These are phyloP conservation scores for Stagonosporopsis rhizophila DNA, from an alignment of 2,329 filamentous ascomycete species.

Conservation along the genomic window DNA sequence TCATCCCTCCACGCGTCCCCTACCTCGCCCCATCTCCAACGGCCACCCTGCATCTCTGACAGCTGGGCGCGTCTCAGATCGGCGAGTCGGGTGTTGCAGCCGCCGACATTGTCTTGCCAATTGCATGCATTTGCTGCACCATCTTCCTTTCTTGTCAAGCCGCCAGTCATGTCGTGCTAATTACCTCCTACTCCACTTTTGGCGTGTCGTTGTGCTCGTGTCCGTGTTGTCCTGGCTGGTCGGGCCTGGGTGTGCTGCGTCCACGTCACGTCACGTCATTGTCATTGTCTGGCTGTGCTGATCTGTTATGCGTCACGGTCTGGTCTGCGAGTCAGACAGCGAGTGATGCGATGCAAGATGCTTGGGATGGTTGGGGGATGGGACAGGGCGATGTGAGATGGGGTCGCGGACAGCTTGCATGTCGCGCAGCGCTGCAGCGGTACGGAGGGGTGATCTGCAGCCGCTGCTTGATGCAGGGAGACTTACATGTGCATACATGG, in stretches of 20 bases:
- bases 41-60: not conserved
- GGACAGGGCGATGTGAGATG: not conserved
- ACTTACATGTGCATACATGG: not conserved
- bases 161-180: too few relatives aligned
- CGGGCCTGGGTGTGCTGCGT: not conserved
- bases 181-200: not conserved
- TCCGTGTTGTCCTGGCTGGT: too few relatives aligned
- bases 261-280: not conserved
- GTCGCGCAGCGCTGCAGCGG: too few relatives aligned
- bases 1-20: not conserved
- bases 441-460: not conserved
- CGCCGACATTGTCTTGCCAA: not conserved
- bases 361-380: too few relatives aligned
- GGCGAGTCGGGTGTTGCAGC: not conserved
- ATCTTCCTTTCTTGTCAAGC: not conserved
- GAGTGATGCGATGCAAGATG: not conserved
- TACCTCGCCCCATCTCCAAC: not conserved
- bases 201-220: too few relatives aligned
- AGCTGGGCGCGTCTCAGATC: not conserved
- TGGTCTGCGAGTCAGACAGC: not conserved
- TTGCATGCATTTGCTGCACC: not conserved
- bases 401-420: too few relatives aligned
- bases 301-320: not conserved
- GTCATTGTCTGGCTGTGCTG: not conserved
- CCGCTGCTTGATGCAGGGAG: not conserved